Evolutionary conservation across 345 rosid genomes (phyloP), one percentile per base, ranked within the genome.

Genomic region (Lagerstroemia speciosa): DNA sequence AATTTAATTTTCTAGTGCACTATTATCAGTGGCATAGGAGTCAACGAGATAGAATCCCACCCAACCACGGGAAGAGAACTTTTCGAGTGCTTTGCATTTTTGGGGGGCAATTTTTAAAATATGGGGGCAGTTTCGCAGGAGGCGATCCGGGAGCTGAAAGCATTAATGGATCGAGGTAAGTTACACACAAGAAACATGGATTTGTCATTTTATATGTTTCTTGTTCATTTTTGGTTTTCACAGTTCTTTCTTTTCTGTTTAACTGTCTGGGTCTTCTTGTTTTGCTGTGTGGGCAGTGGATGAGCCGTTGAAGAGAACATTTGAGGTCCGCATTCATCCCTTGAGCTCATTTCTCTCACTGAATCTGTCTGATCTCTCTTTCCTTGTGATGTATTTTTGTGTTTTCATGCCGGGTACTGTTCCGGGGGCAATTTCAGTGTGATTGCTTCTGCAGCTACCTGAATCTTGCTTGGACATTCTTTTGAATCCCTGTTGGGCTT

Each of bases 51-150:
- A 57, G 6, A 34, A 33, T 34, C 46, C 46, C 14, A 41, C 46
- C 16, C 15, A 41, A 41, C 46, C 14, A 7, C 1, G 12, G 37
- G 38, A 48, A 40, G 38, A 48, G 16, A 67, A 48, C 36, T 53
- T 62, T 37, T 33, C 34, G 73, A 55, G 52, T 31, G 66, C 29
- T 50, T 32, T 52, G 70, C 36, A 60, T 40, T 38, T 69, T 16
- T 68, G 66, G 50, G 26, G 65, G 31, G 26, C 27, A 11, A 22
- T 3, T 26, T 27, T 48, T 53, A 55, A 69, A 58, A 12, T 66
- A 85, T 87, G 93, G 88, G 78, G 52, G 63, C 68, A 58, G 81
- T 67, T 68, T 68, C 83, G 14, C 80, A 69, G 41, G 89, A 87
- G 71, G 87, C 90, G 74, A 72, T 83, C 78, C 41, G 63, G 67